Base-by-base conservation (phyloP, 345 rosid species). In the Corchorus capsularis region DNA sequence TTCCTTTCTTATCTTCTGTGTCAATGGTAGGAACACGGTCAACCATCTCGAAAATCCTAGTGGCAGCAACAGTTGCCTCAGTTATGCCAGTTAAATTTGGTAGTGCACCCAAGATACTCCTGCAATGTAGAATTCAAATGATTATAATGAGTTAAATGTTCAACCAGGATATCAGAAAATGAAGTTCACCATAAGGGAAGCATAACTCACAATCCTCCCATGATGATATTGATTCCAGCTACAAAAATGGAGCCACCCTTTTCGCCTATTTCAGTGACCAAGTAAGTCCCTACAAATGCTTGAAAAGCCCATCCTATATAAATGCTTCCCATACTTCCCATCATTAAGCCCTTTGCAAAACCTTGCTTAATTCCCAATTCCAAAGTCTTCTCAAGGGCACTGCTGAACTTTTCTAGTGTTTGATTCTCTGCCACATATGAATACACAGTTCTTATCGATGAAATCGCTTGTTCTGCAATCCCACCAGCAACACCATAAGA, bases 251-350 rank as follows among this genome's bases (percentile, higher is more conserved):
- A 72, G 6, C 92, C 92, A 7, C 94, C 92, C 67, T 87, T 86
- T 82, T 87, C 91, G 0, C 84, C 79, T 62, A 86, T 87, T 2
- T 87, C 85, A 7, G 88, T 85, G 13, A 87, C 94, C 85, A 87
- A 78, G 73, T 84, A 82, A 72, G 90, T 82, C 53, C 91, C 94
- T 2, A 85, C 17, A 90, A 89, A 90, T 75, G 91, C 88, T 75
- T 87, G 92, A 74, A 87, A 89, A 2, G 94, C 86, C 94, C 92
- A 90, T 14, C 90, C 87, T 4, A 86, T 74, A 79, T 86, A 90
- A 47, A 90, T 85, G 57, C 73, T 86, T 64, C 94, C 94, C 91
- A 90, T 84, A 81, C 92, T 84, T 59, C 94, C 94, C 90, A 87
- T 85, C 88, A 90, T 37, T 79, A 90, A 74, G 19, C 94, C 92